Evolutionary conservation across 805 yeast genomes (phyloP).

Genomic region (Saturnispora sekii): DNA sequence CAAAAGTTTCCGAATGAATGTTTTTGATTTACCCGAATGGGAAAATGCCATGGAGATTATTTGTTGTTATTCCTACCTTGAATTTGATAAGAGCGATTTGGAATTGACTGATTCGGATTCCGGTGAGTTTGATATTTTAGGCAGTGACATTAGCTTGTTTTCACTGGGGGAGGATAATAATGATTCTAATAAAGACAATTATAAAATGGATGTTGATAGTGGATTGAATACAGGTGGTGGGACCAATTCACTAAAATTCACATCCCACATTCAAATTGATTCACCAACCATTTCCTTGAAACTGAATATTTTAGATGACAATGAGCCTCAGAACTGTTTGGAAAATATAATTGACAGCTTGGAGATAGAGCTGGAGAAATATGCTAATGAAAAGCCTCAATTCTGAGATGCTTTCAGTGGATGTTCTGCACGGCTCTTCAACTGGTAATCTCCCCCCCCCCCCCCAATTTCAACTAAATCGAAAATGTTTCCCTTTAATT

Average conservation of each 20-base stretch:
- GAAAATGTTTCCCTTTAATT: too few species aligned
- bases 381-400: background rate
- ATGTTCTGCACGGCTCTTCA: too few species aligned
- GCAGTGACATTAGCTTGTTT: background rate
- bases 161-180: background rate
- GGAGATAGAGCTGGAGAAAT: background rate
- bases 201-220: background rate
- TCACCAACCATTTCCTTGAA: slow-evolving; percentile 2
- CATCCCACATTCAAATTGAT: background rate
- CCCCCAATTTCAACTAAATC: too few species aligned
- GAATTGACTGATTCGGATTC: slow-evolving; percentile 10
- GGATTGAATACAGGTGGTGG: too few species aligned
- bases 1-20: slow-evolving; percentile 11
- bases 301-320: slow-evolving; percentile 3
- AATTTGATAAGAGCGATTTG: slow-evolving; percentile 28
- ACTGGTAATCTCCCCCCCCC: too few species aligned
- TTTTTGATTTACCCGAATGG: slow-evolving; percentile 24
- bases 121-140: background rate
- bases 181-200: too few species aligned
- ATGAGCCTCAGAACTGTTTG: slow-evolving; percentile 8
- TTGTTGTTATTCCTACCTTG: slow-evolving; percentile 24
- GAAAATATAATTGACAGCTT: background rate
- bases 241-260: background rate
- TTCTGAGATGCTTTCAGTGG: background rate
- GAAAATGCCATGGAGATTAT: slow-evolving; percentile 29